A percentile compares a stretch with the other conserved stretches of the same genome.
phyloP scores from a whole-genome alignment of 2,329 filamentous ascomycete genomes.

The Alternaria atra region DNA sequence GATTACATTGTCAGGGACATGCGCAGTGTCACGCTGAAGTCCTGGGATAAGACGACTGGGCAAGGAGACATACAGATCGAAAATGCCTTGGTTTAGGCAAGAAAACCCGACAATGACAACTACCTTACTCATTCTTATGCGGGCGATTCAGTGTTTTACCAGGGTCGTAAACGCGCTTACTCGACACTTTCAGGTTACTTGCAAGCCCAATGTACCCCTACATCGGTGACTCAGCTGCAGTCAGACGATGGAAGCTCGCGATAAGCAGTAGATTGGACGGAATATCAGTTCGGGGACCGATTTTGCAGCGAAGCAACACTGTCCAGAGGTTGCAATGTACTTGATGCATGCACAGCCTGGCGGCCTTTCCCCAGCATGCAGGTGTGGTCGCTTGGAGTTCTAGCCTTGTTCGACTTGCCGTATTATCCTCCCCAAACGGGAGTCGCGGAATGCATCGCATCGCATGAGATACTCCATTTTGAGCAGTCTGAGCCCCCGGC shows the following conservation, averaged over 20 bases:
- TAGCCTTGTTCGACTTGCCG: slow-evolving; percentile 14
- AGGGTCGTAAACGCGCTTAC: slow-evolving; percentile 9
- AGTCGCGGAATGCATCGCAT: slow-evolving; percentile 43
- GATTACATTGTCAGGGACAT: slow-evolving; percentile 89
- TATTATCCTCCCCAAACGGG: slow-evolving; percentile 9
- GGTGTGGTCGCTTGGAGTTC: slow-evolving; percentile 5
- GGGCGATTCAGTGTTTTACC: slow-evolving; percentile 5
- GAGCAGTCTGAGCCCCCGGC: slow-evolving; percentile 30
- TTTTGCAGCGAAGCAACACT: slow-evolving; percentile 23
- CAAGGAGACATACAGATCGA: slow-evolving; percentile 72
- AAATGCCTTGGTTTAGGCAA: slow-evolving; percentile 61
- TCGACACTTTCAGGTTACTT: slow-evolving; percentile 2
- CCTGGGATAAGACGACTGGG: slow-evolving; percentile 64
- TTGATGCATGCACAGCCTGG: slow-evolving; percentile 32
- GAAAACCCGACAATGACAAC: slow-evolving; percentile 13
- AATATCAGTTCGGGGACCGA: slow-evolving; percentile 31
- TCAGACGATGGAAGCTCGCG: slow-evolving; percentile 20
- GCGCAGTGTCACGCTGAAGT: slow-evolving; percentile 71
- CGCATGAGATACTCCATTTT: slow-evolving; percentile 33
- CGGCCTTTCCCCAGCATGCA: slow-evolving; percentile 18
- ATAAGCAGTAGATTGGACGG: slow-evolving; percentile 22
- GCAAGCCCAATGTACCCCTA: neutral
- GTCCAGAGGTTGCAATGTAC: slow-evolving; percentile 16
- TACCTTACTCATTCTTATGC: neutral
- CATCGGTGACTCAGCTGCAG: slow-evolving; percentile 26